phyloP scores from a whole-genome alignment of 2,329 filamentous ascomycete genomes.

The Knufia fluminis region DNA sequence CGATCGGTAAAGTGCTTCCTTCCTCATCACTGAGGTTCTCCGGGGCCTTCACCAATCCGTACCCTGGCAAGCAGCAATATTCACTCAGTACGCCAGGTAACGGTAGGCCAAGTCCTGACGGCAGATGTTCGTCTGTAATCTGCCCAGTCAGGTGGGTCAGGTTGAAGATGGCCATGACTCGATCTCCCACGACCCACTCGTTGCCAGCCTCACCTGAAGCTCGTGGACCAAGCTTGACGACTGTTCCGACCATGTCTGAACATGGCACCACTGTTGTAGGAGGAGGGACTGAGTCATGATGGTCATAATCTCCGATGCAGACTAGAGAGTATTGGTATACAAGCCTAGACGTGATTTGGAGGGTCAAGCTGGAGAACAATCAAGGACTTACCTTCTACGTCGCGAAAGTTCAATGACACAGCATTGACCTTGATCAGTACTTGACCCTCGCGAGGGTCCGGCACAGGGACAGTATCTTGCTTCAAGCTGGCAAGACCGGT shows the following conservation, averaged over 20 bases:
- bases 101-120: slow-evolving; percentile 24
- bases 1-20: slow-evolving; percentile 36
- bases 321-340: too few species aligned
- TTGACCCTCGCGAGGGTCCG: slow-evolving; percentile 28
- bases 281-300: slow-evolving; percentile 45
- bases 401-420: slow-evolving; percentile 43
- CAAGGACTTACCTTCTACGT: slow-evolving; percentile 30
- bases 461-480: not conserved
- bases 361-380: too few species aligned
- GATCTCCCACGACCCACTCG: slow-evolving; percentile 35
- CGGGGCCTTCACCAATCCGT: slow-evolving; percentile 34
- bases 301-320: slow-evolving; percentile 56
- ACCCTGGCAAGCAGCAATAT: slow-evolving; percentile 35
- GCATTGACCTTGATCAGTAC: slow-evolving; percentile 53
- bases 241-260: too few species aligned
- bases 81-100: slow-evolving; percentile 35
- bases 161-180: slow-evolving; percentile 33
- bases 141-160: slow-evolving; percentile 34
- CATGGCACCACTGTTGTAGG: slow-evolving; percentile 37
- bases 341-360: too few species aligned
- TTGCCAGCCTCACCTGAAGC: too few species aligned
- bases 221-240: too few species aligned
- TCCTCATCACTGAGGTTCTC: slow-evolving; percentile 29
- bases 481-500: not conserved
- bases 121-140: slow-evolving; percentile 19